Evolutionary conservation across 2,329 filamentous ascomycete genomes (phyloP).

Genomic region (Fusarium ramigenum): DNA sequence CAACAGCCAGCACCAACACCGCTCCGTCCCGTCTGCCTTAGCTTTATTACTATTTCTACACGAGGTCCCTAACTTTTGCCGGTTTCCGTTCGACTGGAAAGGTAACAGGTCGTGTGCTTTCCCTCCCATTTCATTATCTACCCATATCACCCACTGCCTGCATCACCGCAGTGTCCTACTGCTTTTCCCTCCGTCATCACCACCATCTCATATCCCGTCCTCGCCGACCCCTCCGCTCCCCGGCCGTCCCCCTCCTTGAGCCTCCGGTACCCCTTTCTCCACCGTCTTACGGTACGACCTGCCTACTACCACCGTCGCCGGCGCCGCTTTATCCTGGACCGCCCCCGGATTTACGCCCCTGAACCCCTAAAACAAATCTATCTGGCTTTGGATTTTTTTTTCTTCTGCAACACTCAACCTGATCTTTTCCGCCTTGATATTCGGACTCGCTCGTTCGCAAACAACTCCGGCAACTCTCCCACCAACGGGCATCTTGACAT

Average conservation of each 20-base stretch:
- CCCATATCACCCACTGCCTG: background rate
- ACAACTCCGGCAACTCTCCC: background rate
- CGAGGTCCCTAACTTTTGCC: slow-evolving; percentile 9
- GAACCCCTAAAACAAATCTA: slow-evolving; percentile 29
- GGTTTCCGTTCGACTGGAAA: slow-evolving; percentile 41
- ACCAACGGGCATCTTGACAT: background rate
- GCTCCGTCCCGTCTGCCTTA: slow-evolving; percentile 26
- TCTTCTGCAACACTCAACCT: background rate
- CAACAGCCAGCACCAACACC: slow-evolving; percentile 13
- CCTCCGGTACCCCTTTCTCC: slow-evolving; percentile 37
- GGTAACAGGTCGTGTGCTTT: slow-evolving; percentile 54
- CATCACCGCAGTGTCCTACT: background rate
- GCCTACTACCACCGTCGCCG: slow-evolving; percentile 31
- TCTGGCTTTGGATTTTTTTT: slow-evolving; percentile 6
- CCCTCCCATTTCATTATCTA: slow-evolving; percentile 12
- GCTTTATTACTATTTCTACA: slow-evolving; percentile 17
- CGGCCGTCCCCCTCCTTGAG: slow-evolving; percentile 15
- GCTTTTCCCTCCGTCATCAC: slow-evolving; percentile 6
- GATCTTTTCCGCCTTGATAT: slow-evolving; percentile 5
- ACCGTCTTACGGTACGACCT: slow-evolving; percentile 22
- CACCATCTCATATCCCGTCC: slow-evolving; percentile 2
- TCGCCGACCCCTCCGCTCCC: slow-evolving; percentile 24
- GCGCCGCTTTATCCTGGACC: slow-evolving; percentile 31
- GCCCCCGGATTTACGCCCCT: slow-evolving; percentile 36
- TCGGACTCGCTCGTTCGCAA: slow-evolving; percentile 2